phyloP scores from a whole-genome alignment of 768 basidiomycete genomes.

The Leccinum subtestaceum region DNA sequence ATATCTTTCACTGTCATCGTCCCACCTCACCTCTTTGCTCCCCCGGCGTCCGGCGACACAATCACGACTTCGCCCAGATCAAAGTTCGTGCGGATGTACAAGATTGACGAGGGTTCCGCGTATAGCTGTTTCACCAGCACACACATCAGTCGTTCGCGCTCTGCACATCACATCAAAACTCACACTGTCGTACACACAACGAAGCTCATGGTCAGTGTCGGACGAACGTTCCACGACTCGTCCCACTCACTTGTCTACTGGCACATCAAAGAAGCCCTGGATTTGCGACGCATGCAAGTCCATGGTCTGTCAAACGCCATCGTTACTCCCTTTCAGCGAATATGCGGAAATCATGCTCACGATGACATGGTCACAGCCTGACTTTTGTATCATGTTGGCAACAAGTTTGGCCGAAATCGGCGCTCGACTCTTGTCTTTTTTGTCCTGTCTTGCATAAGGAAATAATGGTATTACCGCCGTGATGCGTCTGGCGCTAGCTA shows the following conservation, averaged over 20 bases:
- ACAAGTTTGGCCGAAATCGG: constrained; percentile 98
- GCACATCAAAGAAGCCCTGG: constrained; percentile 99
- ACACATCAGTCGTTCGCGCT: constrained; percentile 18
- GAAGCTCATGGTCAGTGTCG: constrained; percentile 15
- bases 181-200: constrained; percentile 39
- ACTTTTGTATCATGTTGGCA: constrained; percentile 93
- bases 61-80: constrained; percentile 84
- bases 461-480: constrained; percentile 98
- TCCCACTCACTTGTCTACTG: constrained; percentile 92
- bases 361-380: constrained; percentile 96
- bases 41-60: constrained; percentile 97
- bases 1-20: not conserved
- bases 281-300: constrained; percentile 99
- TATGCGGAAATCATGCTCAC: constrained; percentile 46
- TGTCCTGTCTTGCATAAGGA: constrained; percentile 97
- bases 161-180: constrained; percentile 31
- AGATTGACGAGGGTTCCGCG: constrained; percentile 92
- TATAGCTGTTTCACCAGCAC: constrained; percentile 58
- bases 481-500: constrained; percentile 96
- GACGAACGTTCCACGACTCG: not conserved
- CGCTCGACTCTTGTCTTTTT: constrained; percentile 98
- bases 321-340: constrained; percentile 1
- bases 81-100: constrained; percentile 93
- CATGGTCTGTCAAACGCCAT: constrained; percentile 68
- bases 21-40: constrained; percentile 81